Evolutionary conservation across 495 filamentous ascomycete genomes (phyloP).

Genomic region (Aspergillus wentii): DNA sequence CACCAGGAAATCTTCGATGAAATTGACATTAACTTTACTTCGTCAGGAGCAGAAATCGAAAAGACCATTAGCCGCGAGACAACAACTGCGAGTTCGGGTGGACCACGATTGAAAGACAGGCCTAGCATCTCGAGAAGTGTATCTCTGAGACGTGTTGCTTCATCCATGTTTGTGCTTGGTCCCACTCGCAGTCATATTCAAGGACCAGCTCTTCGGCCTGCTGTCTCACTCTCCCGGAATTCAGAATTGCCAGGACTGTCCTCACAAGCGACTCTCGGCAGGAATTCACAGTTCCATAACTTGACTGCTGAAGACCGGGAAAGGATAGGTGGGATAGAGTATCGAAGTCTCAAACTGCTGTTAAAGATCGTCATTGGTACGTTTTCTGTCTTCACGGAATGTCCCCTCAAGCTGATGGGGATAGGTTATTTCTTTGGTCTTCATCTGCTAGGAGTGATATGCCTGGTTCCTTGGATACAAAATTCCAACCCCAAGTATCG

Average conservation of each 20-base stretch:
- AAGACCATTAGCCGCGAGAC: no score
- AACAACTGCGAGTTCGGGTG: no score
- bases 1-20: background rate
- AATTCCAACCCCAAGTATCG: conserved; percentile 47
- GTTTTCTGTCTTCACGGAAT: conserved; percentile 1
- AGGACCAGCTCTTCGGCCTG: conserved; percentile 6
- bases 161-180: conserved; percentile 7
- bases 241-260: conserved; percentile 21
- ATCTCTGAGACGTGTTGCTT: conserved; percentile 8
- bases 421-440: conserved; percentile 62
- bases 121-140: no score
- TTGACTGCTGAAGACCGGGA: conserved; percentile 55
- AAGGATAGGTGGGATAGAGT: conserved; percentile 59
- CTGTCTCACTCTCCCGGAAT: conserved; percentile 12
- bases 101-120: no score
- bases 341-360: conserved; percentile 53
- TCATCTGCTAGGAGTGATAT: conserved; percentile 57
- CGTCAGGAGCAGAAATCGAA: no score
- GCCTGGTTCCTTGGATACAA: conserved; percentile 66
- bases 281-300: conserved; percentile 76
- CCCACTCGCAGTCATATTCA: conserved; percentile 1
- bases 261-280: conserved; percentile 56
- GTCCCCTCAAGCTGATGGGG: no score
- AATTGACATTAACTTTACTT: background rate
- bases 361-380: conserved; percentile 46